phyloP scores from a whole-genome alignment of 2,329 filamentous ascomycete species.

The Aspergillus sp. region DNA sequence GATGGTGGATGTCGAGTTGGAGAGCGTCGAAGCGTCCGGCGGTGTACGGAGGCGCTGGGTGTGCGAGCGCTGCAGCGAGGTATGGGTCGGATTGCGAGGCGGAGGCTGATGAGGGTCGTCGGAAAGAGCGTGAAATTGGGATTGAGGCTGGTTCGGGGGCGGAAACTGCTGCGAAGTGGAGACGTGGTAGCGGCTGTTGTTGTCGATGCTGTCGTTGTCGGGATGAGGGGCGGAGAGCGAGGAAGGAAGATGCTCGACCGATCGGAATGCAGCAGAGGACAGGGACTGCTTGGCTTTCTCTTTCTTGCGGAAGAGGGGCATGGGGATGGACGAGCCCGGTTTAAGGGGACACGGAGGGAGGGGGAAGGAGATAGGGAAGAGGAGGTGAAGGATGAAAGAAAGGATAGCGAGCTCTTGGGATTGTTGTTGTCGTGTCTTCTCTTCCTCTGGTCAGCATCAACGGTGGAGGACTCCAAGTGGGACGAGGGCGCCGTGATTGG shows the following conservation, averaged over 20 bases:
- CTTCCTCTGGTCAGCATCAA: neutral
- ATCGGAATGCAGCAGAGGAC: slow-evolving; percentile 23
- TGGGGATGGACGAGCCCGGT: slow-evolving; percentile 18
- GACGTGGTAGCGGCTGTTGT: slow-evolving; percentile 14
- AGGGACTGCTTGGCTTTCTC: slow-evolving; percentile 21
- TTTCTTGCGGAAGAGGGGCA: slow-evolving; percentile 26
- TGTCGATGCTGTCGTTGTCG: slow-evolving; percentile 12
- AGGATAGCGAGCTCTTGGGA: neutral
- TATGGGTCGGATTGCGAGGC: slow-evolving; percentile 15
- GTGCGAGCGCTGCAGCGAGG: slow-evolving; percentile 14
- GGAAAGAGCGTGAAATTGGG: slow-evolving; percentile 10
- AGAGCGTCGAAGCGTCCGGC: slow-evolving; percentile 10
- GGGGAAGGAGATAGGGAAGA: neutral
- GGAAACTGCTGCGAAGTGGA: slow-evolving; percentile 19
- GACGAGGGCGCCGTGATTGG: slow-evolving; percentile 18
- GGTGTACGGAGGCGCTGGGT: slow-evolving; percentile 19
- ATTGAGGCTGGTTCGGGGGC: slow-evolving; percentile 18
- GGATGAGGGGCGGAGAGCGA: slow-evolving; percentile 18
- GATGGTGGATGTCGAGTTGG: slow-evolving; percentile 18
- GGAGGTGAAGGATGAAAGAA: slow-evolving; percentile 13
- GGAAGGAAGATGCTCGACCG: slow-evolving; percentile 21
- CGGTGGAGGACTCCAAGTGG: slow-evolving; percentile 16
- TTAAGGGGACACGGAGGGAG: neutral
- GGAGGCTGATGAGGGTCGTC: slow-evolving; percentile 8
- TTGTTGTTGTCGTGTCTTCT: slow-evolving; percentile 3